Conservation (phyloP, 306 rosid species). For the Ziziphus jujuba region DNA sequence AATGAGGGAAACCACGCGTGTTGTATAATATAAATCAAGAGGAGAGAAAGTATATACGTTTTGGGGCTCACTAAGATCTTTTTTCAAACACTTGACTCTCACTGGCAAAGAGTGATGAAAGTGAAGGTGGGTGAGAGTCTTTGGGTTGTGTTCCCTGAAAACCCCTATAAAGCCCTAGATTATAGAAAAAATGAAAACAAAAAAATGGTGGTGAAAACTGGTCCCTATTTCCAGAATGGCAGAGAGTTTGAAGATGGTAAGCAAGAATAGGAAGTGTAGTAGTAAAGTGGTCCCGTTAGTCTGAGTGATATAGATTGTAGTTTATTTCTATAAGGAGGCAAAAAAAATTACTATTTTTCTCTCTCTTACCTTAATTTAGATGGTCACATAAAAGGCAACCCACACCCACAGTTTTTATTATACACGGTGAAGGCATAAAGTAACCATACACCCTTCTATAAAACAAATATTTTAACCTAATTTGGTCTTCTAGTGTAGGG, state of each 20-base stretch:
- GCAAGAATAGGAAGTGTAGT: background rate
- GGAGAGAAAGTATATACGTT: background rate
- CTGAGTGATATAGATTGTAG: no score
- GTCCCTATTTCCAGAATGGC: slow-evolving; percentile 27
- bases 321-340: no score
- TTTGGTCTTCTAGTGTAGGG: background rate
- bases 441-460: no score
- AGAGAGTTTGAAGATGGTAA: slow-evolving; percentile 6
- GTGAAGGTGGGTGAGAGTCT: slow-evolving; percentile 19
- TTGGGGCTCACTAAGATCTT: slow-evolving; percentile 5
- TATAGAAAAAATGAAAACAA: slow-evolving; percentile 15
- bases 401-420: no score
- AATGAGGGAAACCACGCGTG: slow-evolving; percentile 12
- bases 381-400: no score
- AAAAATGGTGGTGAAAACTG: slow-evolving; percentile 4
- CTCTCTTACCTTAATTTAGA: no score
- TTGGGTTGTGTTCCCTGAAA: slow-evolving; percentile 33
- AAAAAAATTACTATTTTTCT: no score
- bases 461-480: no score
- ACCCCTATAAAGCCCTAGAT: slow-evolving; percentile 11
- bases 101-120: slow-evolving; percentile 5
- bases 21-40: background rate
- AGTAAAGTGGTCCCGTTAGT: slow-evolving; percentile 48
- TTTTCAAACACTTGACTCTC: background rate
- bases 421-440: no score